phyloP scores from a whole-genome alignment of 257 asterid species.

The Rauvolfia tetraphylla region DNA sequence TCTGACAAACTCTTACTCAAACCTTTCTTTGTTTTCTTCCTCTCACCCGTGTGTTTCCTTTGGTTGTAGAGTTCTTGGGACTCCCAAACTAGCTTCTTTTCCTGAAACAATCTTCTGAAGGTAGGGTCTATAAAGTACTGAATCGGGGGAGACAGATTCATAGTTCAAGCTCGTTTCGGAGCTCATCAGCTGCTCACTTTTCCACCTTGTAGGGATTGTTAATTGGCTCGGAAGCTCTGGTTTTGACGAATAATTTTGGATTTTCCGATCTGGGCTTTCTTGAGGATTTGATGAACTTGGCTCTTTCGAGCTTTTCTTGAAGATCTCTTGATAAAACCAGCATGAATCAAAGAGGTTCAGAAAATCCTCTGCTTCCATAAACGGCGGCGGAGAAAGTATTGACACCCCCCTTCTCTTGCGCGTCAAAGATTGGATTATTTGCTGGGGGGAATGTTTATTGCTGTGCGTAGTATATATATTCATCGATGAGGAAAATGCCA shows the following conservation, averaged over 20 bases:
- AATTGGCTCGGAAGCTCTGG: conserved; percentile 16
- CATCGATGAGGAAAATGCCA: conserved; percentile 19
- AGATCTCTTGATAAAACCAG: conserved; percentile 40
- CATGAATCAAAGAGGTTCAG: conserved; percentile 36
- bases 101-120: conserved; percentile 27
- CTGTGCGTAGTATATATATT: not conserved
- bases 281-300: conserved; percentile 7
- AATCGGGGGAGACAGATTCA: conserved; percentile 30
- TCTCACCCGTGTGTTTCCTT: not conserved
- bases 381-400: conserved; percentile 10
- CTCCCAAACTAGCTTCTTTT: conserved; percentile 1
- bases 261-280: not conserved
- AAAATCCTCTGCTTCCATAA: conserved; percentile 42
- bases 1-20: conserved; percentile 52
- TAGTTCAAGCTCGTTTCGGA: conserved; percentile 13
- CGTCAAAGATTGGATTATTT: not conserved
- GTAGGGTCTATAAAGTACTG: conserved; percentile 25
- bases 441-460: not conserved
- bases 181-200: conserved; percentile 30
- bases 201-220: conserved; percentile 27
- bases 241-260: conserved; percentile 16
- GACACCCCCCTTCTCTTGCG: not conserved
- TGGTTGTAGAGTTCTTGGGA: not conserved
- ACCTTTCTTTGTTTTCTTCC: conserved; percentile 4
- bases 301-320: conserved; percentile 12